A percentile compares a stretch with the other conserved stretches of the same genome.
Evolutionary conservation across 345 rosid genomes (phyloP).

Genomic region (Populus nigra): DNA sequence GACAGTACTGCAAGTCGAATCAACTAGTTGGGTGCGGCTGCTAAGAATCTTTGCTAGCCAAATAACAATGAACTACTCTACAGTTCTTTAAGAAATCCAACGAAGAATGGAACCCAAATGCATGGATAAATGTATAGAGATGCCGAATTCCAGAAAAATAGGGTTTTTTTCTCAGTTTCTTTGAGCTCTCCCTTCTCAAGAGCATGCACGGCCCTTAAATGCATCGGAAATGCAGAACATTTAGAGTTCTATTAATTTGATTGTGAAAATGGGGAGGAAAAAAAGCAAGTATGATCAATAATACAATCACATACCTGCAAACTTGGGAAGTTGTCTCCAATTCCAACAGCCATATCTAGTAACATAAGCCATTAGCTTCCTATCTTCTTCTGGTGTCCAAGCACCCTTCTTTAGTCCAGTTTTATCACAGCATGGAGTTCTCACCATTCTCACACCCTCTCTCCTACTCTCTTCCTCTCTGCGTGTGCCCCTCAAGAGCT

Average conservation of each 20-base stretch:
- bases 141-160: background rate
- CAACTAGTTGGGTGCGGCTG: background rate
- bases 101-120: background rate
- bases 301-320: slow-evolving; percentile 40
- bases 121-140: background rate
- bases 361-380: slow-evolving; percentile 45
- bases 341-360: slow-evolving; percentile 54
- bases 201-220: background rate
- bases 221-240: background rate
- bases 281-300: background rate
- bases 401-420: slow-evolving; percentile 52
- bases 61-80: background rate
- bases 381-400: slow-evolving; percentile 64
- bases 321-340: slow-evolving; percentile 63
- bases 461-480: background rate
- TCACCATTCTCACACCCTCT: slow-evolving; percentile 34
- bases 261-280: background rate
- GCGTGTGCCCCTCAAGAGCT: background rate
- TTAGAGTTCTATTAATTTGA: background rate
- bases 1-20: background rate
- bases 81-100: background rate
- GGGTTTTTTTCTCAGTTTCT: background rate
- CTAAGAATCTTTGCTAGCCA: background rate
- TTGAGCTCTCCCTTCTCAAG: background rate
- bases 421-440: slow-evolving; percentile 48